Evolutionary conservation across 352 stramenopile genomes (phyloP).

Genomic region (Aphanomyces astaci): DNA sequence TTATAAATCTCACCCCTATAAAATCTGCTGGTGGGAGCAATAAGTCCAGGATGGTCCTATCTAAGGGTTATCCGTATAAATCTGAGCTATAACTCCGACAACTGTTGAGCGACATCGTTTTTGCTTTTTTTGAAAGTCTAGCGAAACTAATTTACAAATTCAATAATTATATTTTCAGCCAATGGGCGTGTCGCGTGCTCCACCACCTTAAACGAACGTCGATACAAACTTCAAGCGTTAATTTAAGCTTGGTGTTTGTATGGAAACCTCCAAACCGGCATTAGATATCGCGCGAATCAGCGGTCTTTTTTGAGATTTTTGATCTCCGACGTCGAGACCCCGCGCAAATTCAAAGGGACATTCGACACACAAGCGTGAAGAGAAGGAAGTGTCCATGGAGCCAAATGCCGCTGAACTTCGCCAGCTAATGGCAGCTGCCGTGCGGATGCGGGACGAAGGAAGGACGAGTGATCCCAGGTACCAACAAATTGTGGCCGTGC

Average conservation of each 20-base stretch:
- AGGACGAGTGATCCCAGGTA: conserved; percentile 79
- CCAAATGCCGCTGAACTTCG: conserved; percentile 50
- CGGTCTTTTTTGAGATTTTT: conserved; percentile 17
- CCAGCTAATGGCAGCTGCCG: conserved; percentile 75
- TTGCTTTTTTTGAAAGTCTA: too few relatives aligned
- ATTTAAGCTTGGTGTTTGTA: neutral
- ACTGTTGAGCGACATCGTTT: too few relatives aligned
- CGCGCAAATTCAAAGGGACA: neutral
- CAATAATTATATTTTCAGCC: neutral
- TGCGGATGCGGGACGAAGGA: conserved; percentile 69
- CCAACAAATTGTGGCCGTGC: conserved; percentile 66
- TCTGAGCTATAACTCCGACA: too few relatives aligned
- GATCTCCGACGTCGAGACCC: neutral
- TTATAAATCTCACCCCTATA: too few relatives aligned
- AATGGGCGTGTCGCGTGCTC: neutral
- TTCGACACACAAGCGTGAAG: neutral
- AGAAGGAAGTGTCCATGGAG: neutral
- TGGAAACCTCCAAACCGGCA: neutral
- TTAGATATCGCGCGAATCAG: conserved; percentile 11
- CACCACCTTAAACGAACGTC: neutral
- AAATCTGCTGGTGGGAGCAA: too few relatives aligned
- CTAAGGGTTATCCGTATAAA: too few relatives aligned
- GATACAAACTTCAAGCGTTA: neutral
- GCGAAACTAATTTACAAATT: neutral
- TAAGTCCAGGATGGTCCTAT: too few relatives aligned